A percentile compares a stretch with the other conserved stretches of the same genome.
phyloP scores from a whole-genome alignment of 148 eudicot genomes.

The Salicornia ramosissima region DNA sequence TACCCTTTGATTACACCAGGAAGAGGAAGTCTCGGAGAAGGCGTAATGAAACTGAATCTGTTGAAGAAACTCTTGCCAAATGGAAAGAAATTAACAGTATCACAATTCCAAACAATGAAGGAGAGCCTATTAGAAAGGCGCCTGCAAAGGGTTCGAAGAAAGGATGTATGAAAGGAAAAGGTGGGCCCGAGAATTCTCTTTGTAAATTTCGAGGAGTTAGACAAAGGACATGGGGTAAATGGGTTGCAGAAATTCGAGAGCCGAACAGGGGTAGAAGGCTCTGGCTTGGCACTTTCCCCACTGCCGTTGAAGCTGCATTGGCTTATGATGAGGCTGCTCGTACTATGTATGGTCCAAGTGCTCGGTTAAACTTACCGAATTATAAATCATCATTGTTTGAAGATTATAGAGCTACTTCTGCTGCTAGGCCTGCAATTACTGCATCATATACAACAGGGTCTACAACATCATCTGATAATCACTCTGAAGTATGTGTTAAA shows the following conservation, averaged over 20 bases:
- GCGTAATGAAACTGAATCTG: slow-evolving; percentile 31
- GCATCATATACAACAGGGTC: slow-evolving; percentile 25
- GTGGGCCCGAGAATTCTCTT: slow-evolving; percentile 68
- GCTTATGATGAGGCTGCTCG: slow-evolving; percentile 94
- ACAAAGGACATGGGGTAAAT: slow-evolving; percentile 92
- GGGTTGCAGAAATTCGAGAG: slow-evolving; percentile 90
- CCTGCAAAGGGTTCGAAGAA: slow-evolving; percentile 91
- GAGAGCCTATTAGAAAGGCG: slow-evolving; percentile 42
- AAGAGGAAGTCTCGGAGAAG: slow-evolving; percentile 61
- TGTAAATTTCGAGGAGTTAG: slow-evolving; percentile 73
- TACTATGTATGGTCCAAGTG: slow-evolving; percentile 69
- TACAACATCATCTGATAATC: slow-evolving; percentile 22
- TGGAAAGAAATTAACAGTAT: slow-evolving; percentile 66
- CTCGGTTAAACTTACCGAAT: slow-evolving; percentile 65
- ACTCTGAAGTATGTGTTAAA: slow-evolving; percentile 33
- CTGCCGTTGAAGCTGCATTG: slow-evolving; percentile 71
- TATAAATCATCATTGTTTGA: slow-evolving; percentile 15
- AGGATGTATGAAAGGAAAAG: slow-evolving; percentile 96
- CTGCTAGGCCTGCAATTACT: slow-evolving; percentile 8
- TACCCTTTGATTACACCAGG: slow-evolving; percentile 33
- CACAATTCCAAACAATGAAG: slow-evolving; percentile 14
- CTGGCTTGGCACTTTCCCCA: slow-evolving; percentile 82
- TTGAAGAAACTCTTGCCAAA: slow-evolving; percentile 56
- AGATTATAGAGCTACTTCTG: slow-evolving; percentile 17
- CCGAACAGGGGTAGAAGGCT: slow-evolving; percentile 73